A percentile compares a stretch with the other conserved stretches of the same genome.
phyloP scores from a whole-genome alignment of 2,329 filamentous ascomycete genomes.

The Fusarium musae region DNA sequence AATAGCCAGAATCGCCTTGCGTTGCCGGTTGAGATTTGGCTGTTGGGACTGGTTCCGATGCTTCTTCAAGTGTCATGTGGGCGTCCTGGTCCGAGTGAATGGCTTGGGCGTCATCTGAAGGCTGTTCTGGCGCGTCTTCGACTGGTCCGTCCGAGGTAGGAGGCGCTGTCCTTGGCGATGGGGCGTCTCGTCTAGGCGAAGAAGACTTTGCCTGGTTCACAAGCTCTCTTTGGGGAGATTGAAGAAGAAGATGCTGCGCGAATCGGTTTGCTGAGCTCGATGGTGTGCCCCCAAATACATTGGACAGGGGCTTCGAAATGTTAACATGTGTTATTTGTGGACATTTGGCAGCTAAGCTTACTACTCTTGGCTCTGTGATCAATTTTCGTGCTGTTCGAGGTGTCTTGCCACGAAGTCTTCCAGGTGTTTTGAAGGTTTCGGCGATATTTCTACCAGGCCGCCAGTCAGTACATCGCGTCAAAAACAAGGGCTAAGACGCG shows the following conservation, averaged over 20 bases:
- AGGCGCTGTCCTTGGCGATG: conserved; percentile 45
- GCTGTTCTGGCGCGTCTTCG: conserved; percentile 7
- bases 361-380: conserved; percentile 70
- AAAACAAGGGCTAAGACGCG: conserved; percentile 27
- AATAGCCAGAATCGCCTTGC: conserved; percentile 73
- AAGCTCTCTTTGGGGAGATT: conserved; percentile 61
- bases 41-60: not conserved
- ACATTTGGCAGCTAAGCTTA: conserved; percentile 55
- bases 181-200: conserved; percentile 48
- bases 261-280: conserved; percentile 66
- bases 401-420: conserved; percentile 84
- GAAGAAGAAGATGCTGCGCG: conserved; percentile 59
- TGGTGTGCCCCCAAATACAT: conserved; percentile 67
- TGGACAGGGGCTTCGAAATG: conserved; percentile 64
- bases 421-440: conserved; percentile 95
- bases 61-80: conserved; percentile 9
- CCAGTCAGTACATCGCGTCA: conserved; percentile 21
- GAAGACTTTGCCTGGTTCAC: conserved; percentile 50
- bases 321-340: conserved; percentile 40
- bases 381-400: conserved; percentile 76
- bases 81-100: conserved; percentile 23
- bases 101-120: conserved; percentile 2
- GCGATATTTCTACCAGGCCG: conserved; percentile 76
- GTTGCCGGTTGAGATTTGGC: conserved; percentile 35
- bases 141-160: conserved; percentile 15